Evolutionary conservation across 2,329 filamentous ascomycete species (phyloP), one percentile per base, ranked within the genome.

Genomic region (Xylariaceae sp.): DNA sequence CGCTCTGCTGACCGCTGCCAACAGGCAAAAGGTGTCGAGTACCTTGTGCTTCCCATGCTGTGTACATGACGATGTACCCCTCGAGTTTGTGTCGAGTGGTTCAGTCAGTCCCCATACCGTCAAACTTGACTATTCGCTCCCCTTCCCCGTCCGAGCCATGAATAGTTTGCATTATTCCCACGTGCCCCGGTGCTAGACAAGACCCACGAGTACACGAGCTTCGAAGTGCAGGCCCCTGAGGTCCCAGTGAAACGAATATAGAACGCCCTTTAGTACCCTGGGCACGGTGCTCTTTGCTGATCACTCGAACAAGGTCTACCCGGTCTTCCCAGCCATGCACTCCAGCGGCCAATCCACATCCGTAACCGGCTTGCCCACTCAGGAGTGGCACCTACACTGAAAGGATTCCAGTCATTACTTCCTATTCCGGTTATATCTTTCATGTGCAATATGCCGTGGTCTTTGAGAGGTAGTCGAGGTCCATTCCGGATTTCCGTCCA

Each of bases 1-100:
- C 50, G 52, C 39, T 54, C 39, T 47, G 43, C 54, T 36, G 36
- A 42, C 51, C 55, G 51, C 49, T 61, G 55, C 62, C 51, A 66
- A 64, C 58, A 49, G 44, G 4, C 12, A 42, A 47, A 57, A 26
- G 26, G 5, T 26, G n/a, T 26, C 26, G 26, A 26, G 26, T 26
- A 8, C 26, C 36, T 47, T 43, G 26, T 55, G 40, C 15, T 26
- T 42, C 29, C 29, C 16, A 37, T 26, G n/a, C 47, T 49, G 21
- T 22, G 15, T 30, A 29, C n/a, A 49, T n/a, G n/a, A n/a, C n/a
- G n/a, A n/a, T 55, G 49, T 52, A 53, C 30, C 40, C 34, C 3
- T 13, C 30, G 29, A 45, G 37, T 13, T n/a, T 18, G 21, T 16
- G 21, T 40, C 21, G n/a, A 40, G 30, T n/a, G 10, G 32, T 3